Evolutionary conservation across 805 yeast species (phyloP).

Genomic region (Saccharomycopsis sp.): DNA sequence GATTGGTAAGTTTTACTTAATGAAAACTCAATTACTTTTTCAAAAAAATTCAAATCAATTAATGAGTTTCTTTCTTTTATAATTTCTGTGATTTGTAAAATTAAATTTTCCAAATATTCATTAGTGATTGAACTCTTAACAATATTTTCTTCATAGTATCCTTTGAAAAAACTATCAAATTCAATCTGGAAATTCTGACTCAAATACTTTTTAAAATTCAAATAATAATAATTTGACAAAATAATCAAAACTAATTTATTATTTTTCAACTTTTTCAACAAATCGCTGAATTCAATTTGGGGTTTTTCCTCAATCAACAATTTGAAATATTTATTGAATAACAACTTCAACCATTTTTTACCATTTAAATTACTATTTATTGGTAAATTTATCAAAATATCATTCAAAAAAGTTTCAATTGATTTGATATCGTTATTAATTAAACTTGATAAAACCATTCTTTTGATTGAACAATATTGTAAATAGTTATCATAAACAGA

Average conservation of each 20-base stretch:
- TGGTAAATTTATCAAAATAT: constrained; percentile 6
- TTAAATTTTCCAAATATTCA: not conserved
- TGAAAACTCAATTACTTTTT: constrained; percentile 5
- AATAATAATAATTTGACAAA: constrained; percentile 5
- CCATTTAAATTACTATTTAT: constrained; percentile 11
- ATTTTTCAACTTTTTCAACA: not conserved
- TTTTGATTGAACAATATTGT: constrained; percentile 7
- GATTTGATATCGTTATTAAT: not conserved
- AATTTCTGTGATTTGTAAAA: not conserved
- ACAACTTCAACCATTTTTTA: constrained; percentile 10
- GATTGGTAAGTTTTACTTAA: constrained; percentile 16
- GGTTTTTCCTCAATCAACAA: not conserved
- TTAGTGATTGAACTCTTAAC: no score
- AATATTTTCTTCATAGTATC: not conserved
- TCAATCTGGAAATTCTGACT: not conserved
- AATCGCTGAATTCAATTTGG: not conserved
- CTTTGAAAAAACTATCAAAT: constrained; percentile 4
- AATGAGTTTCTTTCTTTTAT: not conserved
- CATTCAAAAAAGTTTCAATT: constrained; percentile 1
- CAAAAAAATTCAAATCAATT: constrained; percentile 3
- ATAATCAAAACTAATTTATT: constrained; percentile 8
- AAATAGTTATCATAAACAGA: constrained; percentile 2
- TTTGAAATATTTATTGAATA: constrained; percentile 7
- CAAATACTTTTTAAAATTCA: constrained; percentile 1
- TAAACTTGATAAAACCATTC: constrained; percentile 1